Evolutionary conservation across 192 early-diverging fungal species (phyloP), one percentile per base, ranked within the genome.

Genomic region (Linnemannia elongata): DNA sequence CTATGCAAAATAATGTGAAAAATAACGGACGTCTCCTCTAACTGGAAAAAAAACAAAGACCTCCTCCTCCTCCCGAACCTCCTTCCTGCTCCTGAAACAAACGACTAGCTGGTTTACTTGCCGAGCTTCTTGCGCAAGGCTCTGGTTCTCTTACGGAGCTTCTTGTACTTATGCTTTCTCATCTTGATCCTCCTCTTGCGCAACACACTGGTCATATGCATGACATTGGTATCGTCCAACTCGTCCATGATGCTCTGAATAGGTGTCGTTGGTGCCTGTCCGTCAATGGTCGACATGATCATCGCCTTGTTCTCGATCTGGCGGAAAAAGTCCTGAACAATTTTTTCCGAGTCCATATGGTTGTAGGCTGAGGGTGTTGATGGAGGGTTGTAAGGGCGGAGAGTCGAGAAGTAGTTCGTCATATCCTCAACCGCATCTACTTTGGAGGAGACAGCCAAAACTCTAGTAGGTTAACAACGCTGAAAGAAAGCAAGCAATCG

Each of bases 91-190:
- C 60, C 60, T 33, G 60, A 15, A 35, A 33, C 30, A 27, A 2
- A 66, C 4, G 3, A 30, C 30, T 10, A 30, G 3, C 39, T 30
- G 36, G n/a, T 83, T 79, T 92, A 95, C 85, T 96, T 96, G 75
- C 94, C 94, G 57, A 95, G 90, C 45, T 93, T 92, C 90, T 94
- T 94, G 76, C 94, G 92, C 89, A 95, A 84, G n/a, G 96, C 95
- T 75, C 93, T 92, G 41, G 91, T 93, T 89, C 93, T 92, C 89
- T 95, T 96, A 80, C 95, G 92, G 72, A 94, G 85, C 88, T 99
- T 99, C 89, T 95, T 96, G 88, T 95, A 95, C 90, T 99, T 99
- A 92, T 99, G 97, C 90, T 98, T 99, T 85, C 97, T 97, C 97
- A 98, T 97, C 94, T 97, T 97, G 89, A 94, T 94, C 82, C 91